Evolutionary conservation across 2,329 filamentous ascomycete species (phyloP).

Genomic region (Aureobasidium sp.): DNA sequence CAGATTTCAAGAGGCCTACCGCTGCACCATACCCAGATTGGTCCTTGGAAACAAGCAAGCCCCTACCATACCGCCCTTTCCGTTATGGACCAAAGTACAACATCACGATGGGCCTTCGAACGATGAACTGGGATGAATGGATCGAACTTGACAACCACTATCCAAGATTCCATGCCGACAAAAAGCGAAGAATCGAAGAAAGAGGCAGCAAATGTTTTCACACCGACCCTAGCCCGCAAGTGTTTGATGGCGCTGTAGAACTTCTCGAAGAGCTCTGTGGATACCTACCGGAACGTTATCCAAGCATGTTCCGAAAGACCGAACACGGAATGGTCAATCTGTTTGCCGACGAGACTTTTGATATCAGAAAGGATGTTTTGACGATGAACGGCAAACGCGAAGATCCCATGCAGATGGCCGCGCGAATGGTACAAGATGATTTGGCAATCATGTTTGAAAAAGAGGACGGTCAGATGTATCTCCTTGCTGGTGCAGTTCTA

Average conservation of each 20-base stretch:
- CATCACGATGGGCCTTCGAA: conserved; percentile 70
- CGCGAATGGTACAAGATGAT: conserved; percentile 72
- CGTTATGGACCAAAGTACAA: conserved; percentile 70
- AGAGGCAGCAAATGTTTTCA: conserved; percentile 60
- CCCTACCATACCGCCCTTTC: conserved; percentile 72
- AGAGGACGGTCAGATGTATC: conserved; percentile 70
- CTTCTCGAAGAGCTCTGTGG: conserved; percentile 63
- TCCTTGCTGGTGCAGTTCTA: conserved; percentile 68
- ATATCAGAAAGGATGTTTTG: conserved; percentile 58
- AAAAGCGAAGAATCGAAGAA: conserved; percentile 59
- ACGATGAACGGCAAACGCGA: conserved; percentile 41
- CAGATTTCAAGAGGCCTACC: conserved; percentile 52
- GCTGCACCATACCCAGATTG: conserved; percentile 60
- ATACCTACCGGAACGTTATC: conserved; percentile 71
- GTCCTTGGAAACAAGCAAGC: conserved; percentile 61
- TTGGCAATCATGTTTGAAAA: conserved; percentile 76
- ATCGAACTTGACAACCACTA: conserved; percentile 81
- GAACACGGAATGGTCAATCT: conserved; percentile 61
- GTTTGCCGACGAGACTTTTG: conserved; percentile 64
- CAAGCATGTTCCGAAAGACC: conserved; percentile 59
- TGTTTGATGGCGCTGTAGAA: conserved; percentile 63
- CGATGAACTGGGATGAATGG: conserved; percentile 65
- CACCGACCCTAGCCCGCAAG: conserved; percentile 54
- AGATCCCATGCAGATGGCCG: conserved; percentile 71
- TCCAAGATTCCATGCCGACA: conserved; percentile 64